Evolutionary conservation across 2,329 filamentous ascomycete genomes (phyloP).

Genomic region (Elsinoe necatrix): DNA sequence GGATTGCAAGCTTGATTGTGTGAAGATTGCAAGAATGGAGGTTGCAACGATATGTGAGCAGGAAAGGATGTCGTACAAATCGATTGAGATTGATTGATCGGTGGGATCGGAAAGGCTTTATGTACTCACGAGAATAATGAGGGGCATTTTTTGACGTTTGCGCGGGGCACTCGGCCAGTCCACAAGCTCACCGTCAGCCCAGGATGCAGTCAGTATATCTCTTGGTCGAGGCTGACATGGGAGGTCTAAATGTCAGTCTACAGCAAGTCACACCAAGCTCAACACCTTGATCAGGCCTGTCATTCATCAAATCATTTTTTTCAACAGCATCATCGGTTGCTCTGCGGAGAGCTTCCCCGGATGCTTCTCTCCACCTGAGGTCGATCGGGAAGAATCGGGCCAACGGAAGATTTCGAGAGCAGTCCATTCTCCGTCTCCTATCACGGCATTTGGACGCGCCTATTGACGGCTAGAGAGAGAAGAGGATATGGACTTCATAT

Average conservation of each 20-base stretch:
- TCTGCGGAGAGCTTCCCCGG: conserved; percentile 8
- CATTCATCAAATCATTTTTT: not conserved
- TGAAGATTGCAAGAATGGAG: not conserved
- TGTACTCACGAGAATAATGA: not conserved
- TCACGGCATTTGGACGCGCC: not conserved
- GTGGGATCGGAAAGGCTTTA: conserved; percentile 10
- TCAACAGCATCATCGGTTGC: not conserved
- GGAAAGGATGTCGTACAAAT: not conserved
- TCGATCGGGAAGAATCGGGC: conserved; percentile 9
- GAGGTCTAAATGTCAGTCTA: not conserved
- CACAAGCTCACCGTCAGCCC: not conserved
- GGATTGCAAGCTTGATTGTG: not conserved
- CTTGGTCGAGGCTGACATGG: not conserved
- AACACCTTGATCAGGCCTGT: not conserved
- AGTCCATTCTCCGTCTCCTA: conserved; percentile 2
- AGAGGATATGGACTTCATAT: not conserved
- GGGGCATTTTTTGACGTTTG: conserved; percentile 11
- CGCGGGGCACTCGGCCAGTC: not conserved
- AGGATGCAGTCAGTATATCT: too few relatives aligned
- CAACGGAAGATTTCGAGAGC: not conserved
- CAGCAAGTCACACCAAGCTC: not conserved
- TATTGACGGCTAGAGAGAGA: not conserved
- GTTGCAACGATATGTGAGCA: not conserved
- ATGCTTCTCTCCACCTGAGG: not conserved
- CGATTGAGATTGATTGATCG: not conserved